A percentile compares a stretch with the other conserved stretches of the same genome.
Evolutionary conservation across 441 rosid species (phyloP).

Genomic region (Kokia cookei): DNA sequence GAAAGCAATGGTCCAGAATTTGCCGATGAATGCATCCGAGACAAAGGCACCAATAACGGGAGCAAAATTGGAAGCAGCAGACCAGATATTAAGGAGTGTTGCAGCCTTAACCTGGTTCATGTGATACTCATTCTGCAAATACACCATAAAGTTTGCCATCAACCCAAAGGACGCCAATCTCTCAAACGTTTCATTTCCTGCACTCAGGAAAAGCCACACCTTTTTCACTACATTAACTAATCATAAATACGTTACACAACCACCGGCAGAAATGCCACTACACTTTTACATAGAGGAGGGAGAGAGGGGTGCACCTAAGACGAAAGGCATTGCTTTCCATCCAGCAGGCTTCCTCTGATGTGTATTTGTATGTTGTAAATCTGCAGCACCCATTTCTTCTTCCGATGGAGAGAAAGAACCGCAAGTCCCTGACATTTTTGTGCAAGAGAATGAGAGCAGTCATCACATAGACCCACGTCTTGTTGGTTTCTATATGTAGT

Average conservation of each 20-base stretch:
- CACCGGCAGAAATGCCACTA: not conserved
- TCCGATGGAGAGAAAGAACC: not conserved
- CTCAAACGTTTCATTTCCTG: conserved; percentile 12
- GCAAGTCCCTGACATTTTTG: not conserved
- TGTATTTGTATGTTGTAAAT: not conserved
- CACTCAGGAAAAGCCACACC: not conserved
- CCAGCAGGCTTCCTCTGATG: not conserved
- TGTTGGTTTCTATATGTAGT: too few relatives aligned
- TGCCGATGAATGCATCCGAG: conserved; percentile 8
- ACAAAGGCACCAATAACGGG: conserved; percentile 9
- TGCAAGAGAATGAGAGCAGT: not conserved
- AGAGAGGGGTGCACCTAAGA: not conserved
- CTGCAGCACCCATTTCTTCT: not conserved
- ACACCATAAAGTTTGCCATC: conserved; percentile 8
- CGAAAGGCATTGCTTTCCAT: conserved; percentile 8
- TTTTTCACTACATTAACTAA: not conserved
- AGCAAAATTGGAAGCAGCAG: conserved; percentile 2
- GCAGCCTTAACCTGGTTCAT: conserved; percentile 7
- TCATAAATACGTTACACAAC: not conserved
- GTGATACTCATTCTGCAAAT: conserved; percentile 6
- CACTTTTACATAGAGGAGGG: not conserved
- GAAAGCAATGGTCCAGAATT: conserved; percentile 3
- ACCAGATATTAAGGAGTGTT: conserved; percentile 2
- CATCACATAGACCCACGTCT: not conserved
- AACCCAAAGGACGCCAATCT: conserved; percentile 8